These are phyloP conservation scores for Grosmannia clavigera DNA, from an alignment of 2,329 filamentous ascomycete genomes.

Conservation along the genomic window DNA sequence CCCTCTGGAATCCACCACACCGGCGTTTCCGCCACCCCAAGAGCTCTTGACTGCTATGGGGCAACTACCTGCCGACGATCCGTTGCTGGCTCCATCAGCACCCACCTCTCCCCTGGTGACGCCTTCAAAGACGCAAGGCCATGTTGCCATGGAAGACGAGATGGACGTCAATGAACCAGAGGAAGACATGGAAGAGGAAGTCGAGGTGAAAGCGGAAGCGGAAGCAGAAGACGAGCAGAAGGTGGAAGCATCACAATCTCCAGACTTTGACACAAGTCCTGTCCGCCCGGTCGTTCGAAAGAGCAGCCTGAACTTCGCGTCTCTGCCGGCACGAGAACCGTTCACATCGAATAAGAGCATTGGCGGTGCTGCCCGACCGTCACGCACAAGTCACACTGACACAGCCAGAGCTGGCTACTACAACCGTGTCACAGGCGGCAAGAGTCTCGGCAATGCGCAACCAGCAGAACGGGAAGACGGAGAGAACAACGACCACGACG, in stretches of 20 bases:
- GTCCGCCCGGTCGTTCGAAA: slow-evolving; percentile 71
- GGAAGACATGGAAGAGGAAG: not conserved
- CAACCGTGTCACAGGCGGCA: slow-evolving; percentile 59
- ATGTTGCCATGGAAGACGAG: not conserved
- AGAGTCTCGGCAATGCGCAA: slow-evolving; percentile 47
- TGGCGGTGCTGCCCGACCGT: slow-evolving; percentile 46
- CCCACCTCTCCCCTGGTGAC: slow-evolving; percentile 1
- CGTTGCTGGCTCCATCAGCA: not conserved
- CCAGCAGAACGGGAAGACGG: slow-evolving; percentile 27
- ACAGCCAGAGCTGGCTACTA: slow-evolving; percentile 60
- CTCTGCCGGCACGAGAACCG: slow-evolving; percentile 81
- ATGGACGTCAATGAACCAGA: not conserved
- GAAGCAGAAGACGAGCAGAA: not conserved
- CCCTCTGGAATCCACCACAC: slow-evolving; percentile 11
- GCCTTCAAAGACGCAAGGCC: not conserved
- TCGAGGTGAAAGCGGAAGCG: too few species aligned
- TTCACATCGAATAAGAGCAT: slow-evolving; percentile 74
- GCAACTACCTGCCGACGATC: not conserved
- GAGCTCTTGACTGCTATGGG: slow-evolving; percentile 9
- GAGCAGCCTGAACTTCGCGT: slow-evolving; percentile 90
- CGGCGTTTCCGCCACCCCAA: slow-evolving; percentile 10
- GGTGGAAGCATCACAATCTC: not conserved
- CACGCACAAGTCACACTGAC: slow-evolving; percentile 69
- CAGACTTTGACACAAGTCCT: slow-evolving; percentile 36
- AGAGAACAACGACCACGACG: slow-evolving; percentile 25